Base-by-base conservation (phyloP, 2,329 filamentous ascomycete genomes). In the Colletotrichum sp. region DNA sequence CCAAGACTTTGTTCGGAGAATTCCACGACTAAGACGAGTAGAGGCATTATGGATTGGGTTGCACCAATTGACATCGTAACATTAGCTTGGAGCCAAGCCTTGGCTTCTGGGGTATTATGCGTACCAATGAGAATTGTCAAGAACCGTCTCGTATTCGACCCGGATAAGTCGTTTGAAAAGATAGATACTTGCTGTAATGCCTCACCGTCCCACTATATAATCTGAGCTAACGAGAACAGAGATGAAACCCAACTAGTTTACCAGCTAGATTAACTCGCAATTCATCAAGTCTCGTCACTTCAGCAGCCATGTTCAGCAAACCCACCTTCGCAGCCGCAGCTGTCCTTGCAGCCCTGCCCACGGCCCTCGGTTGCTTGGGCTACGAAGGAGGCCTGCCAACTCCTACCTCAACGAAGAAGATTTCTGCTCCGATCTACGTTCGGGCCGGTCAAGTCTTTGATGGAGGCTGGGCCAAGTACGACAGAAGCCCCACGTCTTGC, bases 401-500 rank as follows among this genome's bases (percentile, higher is more conserved):
- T 56, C 66, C 79, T 6, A 84, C 82, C 1, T 78, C 76, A 10
- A 78, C 69, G 16, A 82, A 81, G 77, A 70, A 79, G 32, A 80
- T 81, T 16, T 79, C 74, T 28, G 73, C 77, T 0, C 83, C 84
- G 13, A 83, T 81, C 21, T 80, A 81, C 68, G 78, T 83, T 52
- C 74, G 75, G 18, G 73, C 77, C 2, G 80, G 82, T 5, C 75
- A 81, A 55, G 78, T 79, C 16, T 83, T 78, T 70, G 82, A 83
- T 56, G 82, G 78, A 68, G 78, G 79, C 21, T 83, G 80, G 81
- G 79, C 69, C 30, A 80, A 80, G 73, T 85, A 81, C 70, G 84
- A 85, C 76, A 82, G 83, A 16, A 82, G 81, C 24, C 78, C 79
- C 12, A 82, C 79, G 26, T 80, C 81, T 36, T 88, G 87, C 80